Base-by-base conservation (phyloP, 306 rosid species). In the Medicago ruthenica region DNA sequence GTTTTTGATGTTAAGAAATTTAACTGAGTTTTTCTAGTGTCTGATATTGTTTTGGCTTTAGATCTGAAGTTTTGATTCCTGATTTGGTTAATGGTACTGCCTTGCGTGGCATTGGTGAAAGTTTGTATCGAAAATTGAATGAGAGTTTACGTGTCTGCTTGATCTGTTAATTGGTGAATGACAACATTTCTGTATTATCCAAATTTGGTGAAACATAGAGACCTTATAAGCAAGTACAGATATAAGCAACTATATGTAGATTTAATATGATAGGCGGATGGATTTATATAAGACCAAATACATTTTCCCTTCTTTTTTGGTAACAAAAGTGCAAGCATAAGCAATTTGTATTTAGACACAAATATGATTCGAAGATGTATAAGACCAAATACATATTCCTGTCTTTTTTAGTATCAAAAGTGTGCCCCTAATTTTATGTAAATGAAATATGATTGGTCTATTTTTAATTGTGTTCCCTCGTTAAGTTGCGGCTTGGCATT, bases 151-250 rank as follows among this genome's bases (percentile, higher is more conserved):
- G 17, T 21, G 40, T 21, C 16, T 67, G 18, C 36, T 45, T 48
- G 85, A 58, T 85, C 74, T 65, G 76, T 71, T 76, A 47, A 74
- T 40, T 41, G 27, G 21, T 69, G 71, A 73, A 55, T 68, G n/a
- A 1, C n/a, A n/a, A n/a, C 36, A 73, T 45, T 50, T 73, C 7
- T n/a, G 51, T 59, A 34, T 72, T 5, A 60, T 9, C 27, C 60
- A 54, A 80, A 24, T 51, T 45, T 27, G 60, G 39, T 45, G 31
- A 54, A n/a, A 57, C n/a, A 48, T 22, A 55, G 31, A 10, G 10
- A 58, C 47, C 39, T 18, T 58, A 44, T 44, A 44, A 76, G 76
- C 58, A 36, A 60, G 34, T 50, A 4, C 22, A 11, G 48, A 76
- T 41, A 27, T 51, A 62, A 8, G 40, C 66, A 27, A 21, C 34